Evolutionary conservation across 1,284 basidiomycete genomes (phyloP).

Genomic region (Entoloma clypeatum): DNA sequence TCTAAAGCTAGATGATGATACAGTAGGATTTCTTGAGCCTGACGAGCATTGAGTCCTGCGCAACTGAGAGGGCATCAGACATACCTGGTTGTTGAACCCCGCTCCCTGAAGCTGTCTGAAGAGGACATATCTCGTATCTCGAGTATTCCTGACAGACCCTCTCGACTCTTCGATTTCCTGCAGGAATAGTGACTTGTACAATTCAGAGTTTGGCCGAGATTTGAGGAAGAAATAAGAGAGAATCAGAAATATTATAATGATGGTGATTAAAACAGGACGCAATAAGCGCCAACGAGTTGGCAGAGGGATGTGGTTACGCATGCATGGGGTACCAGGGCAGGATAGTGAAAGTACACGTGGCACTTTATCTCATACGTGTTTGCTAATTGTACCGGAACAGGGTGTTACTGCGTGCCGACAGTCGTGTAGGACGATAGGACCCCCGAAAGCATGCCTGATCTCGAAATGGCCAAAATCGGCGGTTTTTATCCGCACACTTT

Average conservation of each 20-base stretch:
- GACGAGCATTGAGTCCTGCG: conserved; percentile 2
- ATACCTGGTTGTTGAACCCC: conserved; percentile 44
- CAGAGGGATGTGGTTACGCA: conserved; percentile 13
- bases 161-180: conserved; percentile 27
- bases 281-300: conserved; percentile 19
- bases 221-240: conserved; percentile 27
- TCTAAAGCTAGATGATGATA: conserved; percentile 40
- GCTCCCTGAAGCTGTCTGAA: conserved; percentile 43
- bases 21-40: conserved; percentile 43
- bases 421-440: too few species aligned
- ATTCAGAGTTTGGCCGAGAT: conserved; percentile 30
- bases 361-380: too few species aligned
- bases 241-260: conserved; percentile 16
- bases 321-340: conserved; percentile 15
- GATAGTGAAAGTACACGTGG: too few species aligned
- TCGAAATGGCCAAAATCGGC: too few species aligned
- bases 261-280: conserved; percentile 16
- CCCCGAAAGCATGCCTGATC: too few species aligned
- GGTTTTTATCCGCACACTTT: too few species aligned
- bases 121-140: conserved; percentile 35
- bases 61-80: conserved; percentile 4
- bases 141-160: conserved; percentile 24
- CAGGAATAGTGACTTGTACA: conserved; percentile 28
- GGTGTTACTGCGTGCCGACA: too few species aligned
- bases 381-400: too few species aligned